phyloP scores from a whole-genome alignment of 2,329 filamentous ascomycete species.

The Pseudogymnoascus sp. region DNA sequence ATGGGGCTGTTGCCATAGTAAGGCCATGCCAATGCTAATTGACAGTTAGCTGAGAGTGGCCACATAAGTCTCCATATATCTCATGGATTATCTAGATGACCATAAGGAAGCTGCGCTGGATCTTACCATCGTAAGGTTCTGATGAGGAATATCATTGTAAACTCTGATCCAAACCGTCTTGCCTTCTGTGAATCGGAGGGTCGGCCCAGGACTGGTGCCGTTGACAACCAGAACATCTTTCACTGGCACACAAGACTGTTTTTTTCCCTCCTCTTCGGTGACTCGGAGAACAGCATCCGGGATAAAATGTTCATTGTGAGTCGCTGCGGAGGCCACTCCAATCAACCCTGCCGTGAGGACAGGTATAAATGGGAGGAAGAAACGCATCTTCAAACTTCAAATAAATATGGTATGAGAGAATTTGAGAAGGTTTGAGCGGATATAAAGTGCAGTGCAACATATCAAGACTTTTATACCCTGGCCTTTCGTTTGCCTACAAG shows the following conservation, averaged over 20 bases:
- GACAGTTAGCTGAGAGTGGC: neutral
- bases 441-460: neutral
- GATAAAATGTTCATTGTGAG: conserved; percentile 21
- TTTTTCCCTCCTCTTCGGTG: conserved; percentile 28
- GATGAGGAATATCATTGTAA: conserved; percentile 40
- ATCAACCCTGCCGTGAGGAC: neutral
- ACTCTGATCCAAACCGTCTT: conserved; percentile 43
- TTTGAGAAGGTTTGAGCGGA: neutral
- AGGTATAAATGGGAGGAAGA: neutral
- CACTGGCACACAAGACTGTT: conserved; percentile 30
- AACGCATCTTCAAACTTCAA: neutral
- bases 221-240: conserved; percentile 37
- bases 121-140: conserved; percentile 43
- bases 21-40: conserved; percentile 49
- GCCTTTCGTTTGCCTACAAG: neutral
- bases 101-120: neutral
- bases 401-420: neutral
- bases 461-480: neutral
- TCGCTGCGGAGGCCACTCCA: neutral
- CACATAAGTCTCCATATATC: too few relatives aligned
- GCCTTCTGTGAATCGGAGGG: conserved; percentile 34
- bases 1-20: conserved; percentile 39
- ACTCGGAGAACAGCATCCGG: conserved; percentile 36
- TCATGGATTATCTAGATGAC: neutral
- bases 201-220: conserved; percentile 40